Conservation (phyloP, 1,284 basidiomycete species). For the Pseudozyma flocculosa region DNA sequence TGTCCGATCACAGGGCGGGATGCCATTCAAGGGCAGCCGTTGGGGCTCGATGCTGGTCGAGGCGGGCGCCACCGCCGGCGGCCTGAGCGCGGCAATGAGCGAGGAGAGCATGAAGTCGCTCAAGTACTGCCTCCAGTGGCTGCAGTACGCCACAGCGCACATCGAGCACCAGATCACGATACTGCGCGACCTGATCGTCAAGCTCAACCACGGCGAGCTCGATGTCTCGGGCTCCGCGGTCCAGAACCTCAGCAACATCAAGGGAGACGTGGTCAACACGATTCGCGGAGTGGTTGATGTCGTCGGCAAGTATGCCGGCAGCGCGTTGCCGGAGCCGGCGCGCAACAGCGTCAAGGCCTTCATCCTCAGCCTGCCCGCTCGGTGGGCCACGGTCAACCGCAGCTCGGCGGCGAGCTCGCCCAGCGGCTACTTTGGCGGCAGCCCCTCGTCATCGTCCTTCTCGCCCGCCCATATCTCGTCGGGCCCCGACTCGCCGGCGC, state of each 20-base stretch:
- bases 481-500: conserved; percentile 21
- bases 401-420: conserved; percentile 22
- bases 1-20: not conserved
- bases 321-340: conserved; percentile 79
- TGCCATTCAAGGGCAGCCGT: conserved; percentile 60
- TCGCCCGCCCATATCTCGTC: conserved; percentile 39
- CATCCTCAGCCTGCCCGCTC: conserved; percentile 75
- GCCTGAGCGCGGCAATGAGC: conserved; percentile 79
- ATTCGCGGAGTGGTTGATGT: conserved; percentile 85
- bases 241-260: conserved; percentile 67
- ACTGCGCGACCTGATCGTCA: conserved; percentile 63
- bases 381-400: conserved; percentile 66
- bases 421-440: conserved; percentile 39
- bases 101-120: conserved; percentile 84
- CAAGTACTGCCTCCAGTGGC: conserved; percentile 83
- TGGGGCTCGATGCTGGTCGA: conserved; percentile 83
- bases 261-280: conserved; percentile 78
- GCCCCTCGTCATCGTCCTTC: conserved; percentile 46
- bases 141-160: conserved; percentile 81
- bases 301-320: conserved; percentile 80
- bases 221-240: conserved; percentile 37
- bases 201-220: conserved; percentile 49
- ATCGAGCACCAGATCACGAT: conserved; percentile 84
- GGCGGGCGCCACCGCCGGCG: conserved; percentile 68
- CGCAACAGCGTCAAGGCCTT: conserved; percentile 74